Evolutionary conservation across 805 yeast genomes (phyloP).

Genomic region (Lipomyces lipofer): DNA sequence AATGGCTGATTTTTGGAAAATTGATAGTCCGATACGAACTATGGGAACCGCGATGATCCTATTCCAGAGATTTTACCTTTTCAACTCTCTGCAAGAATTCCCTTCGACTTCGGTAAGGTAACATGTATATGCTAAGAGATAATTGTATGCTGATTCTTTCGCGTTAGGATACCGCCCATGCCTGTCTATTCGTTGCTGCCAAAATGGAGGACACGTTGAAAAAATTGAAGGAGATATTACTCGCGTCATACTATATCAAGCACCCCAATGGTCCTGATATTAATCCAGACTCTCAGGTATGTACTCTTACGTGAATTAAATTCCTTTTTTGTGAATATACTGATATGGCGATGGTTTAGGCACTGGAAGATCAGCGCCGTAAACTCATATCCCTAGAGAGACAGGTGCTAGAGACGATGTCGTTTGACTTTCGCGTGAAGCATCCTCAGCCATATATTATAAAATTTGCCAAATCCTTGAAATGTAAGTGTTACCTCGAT

Average conservation of each 20-base stretch:
- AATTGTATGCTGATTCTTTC: not conserved
- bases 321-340: not conserved
- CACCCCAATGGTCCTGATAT: slow-evolving; percentile 27
- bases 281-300: slow-evolving; percentile 26
- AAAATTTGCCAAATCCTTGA: slow-evolving; percentile 52
- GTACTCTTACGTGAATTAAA: slow-evolving; percentile 47
- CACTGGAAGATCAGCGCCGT: slow-evolving; percentile 43
- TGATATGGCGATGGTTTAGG: not conserved
- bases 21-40: slow-evolving; percentile 32
- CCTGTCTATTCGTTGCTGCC: slow-evolving; percentile 66
- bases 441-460: slow-evolving; percentile 65
- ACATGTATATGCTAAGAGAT: not conserved
- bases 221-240: slow-evolving; percentile 61
- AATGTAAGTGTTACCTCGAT: slow-evolving; percentile 5
- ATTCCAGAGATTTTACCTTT: slow-evolving; percentile 31
- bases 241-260: slow-evolving; percentile 49
- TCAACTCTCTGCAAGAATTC: slow-evolving; percentile 29
- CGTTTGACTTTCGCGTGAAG: slow-evolving; percentile 71
- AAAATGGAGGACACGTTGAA: slow-evolving; percentile 82
- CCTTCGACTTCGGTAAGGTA: slow-evolving; percentile 14
- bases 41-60: slow-evolving; percentile 33
- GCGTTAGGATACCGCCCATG: slow-evolving; percentile 58
- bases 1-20: slow-evolving; percentile 1
- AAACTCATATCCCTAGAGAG: slow-evolving; percentile 61
- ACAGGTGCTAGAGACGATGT: slow-evolving; percentile 66